Evolutionary conservation across 2,329 filamentous ascomycete genomes (phyloP).

Genomic region (Fusarium verticillioides): DNA sequence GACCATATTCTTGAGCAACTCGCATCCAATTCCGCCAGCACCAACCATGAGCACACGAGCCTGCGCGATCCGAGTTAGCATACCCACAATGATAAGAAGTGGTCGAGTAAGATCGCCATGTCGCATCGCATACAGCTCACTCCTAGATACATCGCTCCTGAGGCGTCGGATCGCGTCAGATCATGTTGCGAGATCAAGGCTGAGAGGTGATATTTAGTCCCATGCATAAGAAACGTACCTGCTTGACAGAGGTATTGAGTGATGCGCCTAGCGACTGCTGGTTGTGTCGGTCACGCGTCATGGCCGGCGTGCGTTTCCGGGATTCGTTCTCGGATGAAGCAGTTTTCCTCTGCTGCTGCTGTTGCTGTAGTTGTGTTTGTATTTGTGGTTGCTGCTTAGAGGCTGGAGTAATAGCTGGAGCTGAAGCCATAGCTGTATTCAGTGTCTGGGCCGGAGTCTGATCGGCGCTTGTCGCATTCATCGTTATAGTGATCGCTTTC

Average conservation of each 20-base stretch:
- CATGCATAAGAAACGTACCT: slow-evolving; percentile 60
- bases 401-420: slow-evolving; percentile 8
- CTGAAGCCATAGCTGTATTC: slow-evolving; percentile 29
- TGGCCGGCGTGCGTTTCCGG: slow-evolving; percentile 42
- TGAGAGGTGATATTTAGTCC: slow-evolving; percentile 7
- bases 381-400: slow-evolving; percentile 25
- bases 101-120: not conserved
- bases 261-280: slow-evolving; percentile 73
- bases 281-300: slow-evolving; percentile 65
- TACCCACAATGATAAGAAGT: not conserved
- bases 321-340: slow-evolving; percentile 33
- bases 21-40: slow-evolving; percentile 96
- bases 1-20: slow-evolving; percentile 95
- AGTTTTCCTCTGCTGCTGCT: slow-evolving; percentile 30
- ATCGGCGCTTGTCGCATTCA: slow-evolving; percentile 43
- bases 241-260: slow-evolving; percentile 73
- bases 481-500: slow-evolving; percentile 34
- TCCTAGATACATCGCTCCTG: slow-evolving; percentile 1
- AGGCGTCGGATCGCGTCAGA: slow-evolving; percentile 4
- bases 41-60: slow-evolving; percentile 92
- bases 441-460: slow-evolving; percentile 30
- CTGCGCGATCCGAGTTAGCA: slow-evolving; percentile 58
- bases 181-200: slow-evolving; percentile 15
- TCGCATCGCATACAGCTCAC: not conserved
- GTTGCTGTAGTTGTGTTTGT: slow-evolving; percentile 14